Base-by-base conservation (phyloP, 2,329 filamentous ascomycete genomes). In the Hypoxylon sp. region DNA sequence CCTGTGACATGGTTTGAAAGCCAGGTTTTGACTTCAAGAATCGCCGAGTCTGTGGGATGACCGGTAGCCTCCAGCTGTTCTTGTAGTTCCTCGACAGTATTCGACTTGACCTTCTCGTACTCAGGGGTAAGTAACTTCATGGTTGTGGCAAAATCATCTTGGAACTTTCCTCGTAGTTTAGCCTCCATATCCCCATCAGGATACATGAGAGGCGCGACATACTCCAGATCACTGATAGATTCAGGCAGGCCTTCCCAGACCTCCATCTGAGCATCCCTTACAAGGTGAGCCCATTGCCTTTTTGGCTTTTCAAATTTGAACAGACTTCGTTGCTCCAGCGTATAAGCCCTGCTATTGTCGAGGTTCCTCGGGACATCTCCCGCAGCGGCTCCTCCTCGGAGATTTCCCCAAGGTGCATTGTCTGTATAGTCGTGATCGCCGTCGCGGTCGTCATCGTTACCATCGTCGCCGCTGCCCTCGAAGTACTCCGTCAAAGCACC, bases 321-420 rank as follows among this genome's bases (percentile, higher is more conserved):
- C 15, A 15, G 7, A 3, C 39, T 22, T 1, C 11, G 10, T 24
- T 22, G 41, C 24, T 44, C 56, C n/a, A 52, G 15, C 19, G 4
- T 34, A n/a, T 8, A 4, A 20, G 15, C 34, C 6, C 44, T 44
- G 24, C 4, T 15, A 2, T 48, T 39, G 10, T 7, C 17, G 8
- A 4, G 6, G 22, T 22, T 17, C 26, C 32, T 19, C 24, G 56
- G 32, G n/a, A n/a, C n/a, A n/a, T n/a, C n/a, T n/a, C n/a, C n/a
- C n/a, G n/a, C n/a, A 19, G n/a, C 5, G 34, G 52, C 56, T 11
- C 63, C 63, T 10, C 63, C 63, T 49, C 62, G 50, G n/a, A 62
- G 22, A 4, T 17, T 10, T 5, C 41, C 52, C 6, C 46, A 39
- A 19, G 17, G 17, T n/a, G 37, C 7, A n/a, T 19, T 41, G 3